Evolutionary conservation across 495 filamentous ascomycete genomes (phyloP).

Genomic region (Pseudotulostoma volvatum): DNA sequence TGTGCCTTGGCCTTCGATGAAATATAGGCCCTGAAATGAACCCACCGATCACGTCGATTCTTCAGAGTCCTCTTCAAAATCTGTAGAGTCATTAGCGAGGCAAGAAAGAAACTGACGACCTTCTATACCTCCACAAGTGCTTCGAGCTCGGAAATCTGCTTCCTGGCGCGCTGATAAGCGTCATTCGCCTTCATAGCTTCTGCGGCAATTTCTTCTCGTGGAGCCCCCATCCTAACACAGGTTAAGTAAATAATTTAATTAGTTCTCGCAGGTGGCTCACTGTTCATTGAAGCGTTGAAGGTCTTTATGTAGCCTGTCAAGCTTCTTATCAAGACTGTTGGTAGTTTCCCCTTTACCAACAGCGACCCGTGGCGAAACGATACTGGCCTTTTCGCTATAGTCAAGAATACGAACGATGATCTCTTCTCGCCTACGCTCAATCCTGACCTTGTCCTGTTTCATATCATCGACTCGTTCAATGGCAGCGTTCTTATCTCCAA

Average conservation of each 20-base stretch:
- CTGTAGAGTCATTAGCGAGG: constrained; percentile 9
- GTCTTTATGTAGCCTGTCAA: constrained; percentile 40
- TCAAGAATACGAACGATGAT: constrained; percentile 30
- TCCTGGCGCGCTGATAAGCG: constrained; percentile 26
- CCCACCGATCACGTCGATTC: constrained; percentile 59
- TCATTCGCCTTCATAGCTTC: constrained; percentile 28
- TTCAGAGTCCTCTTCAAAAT: constrained; percentile 47
- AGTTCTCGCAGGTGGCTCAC: constrained; percentile 18
- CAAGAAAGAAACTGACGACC: constrained; percentile 1
- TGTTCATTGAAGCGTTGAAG: constrained; percentile 31
- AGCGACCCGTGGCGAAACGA: constrained; percentile 42
- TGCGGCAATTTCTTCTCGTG: constrained; percentile 45
- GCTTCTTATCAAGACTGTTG: constrained; percentile 44
- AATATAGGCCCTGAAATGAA: constrained; percentile 65
- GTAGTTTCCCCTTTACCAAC: constrained; percentile 54
- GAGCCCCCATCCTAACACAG: constrained; percentile 41
- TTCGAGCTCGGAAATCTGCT: constrained; percentile 32
- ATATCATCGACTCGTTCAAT: constrained; percentile 33
- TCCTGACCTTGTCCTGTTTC: constrained; percentile 27
- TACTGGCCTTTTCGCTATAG: constrained; percentile 39
- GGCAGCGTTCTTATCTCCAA: constrained; percentile 52
- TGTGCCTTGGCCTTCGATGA: constrained; percentile 66
- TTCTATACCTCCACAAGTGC: constrained; percentile 34
- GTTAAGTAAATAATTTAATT: constrained; percentile 5
- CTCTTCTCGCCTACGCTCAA: constrained; percentile 31